Evolutionary conservation across 2,329 filamentous ascomycete species (phyloP), one percentile per base, ranked within the genome.

Genomic region (Neopestalotiopsis rosae): DNA sequence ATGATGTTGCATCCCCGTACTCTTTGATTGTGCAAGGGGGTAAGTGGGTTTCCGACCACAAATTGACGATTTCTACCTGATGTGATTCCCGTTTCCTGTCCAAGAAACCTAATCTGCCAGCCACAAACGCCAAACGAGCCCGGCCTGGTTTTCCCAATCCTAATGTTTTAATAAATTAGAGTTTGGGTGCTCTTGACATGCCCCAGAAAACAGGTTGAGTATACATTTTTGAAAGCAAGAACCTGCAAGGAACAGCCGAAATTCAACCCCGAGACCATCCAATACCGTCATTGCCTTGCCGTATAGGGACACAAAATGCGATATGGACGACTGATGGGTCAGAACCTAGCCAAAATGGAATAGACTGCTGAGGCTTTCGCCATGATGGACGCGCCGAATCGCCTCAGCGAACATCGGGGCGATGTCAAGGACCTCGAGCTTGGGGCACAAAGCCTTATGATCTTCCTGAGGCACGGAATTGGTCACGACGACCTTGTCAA

Each of bases 331-430:
- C 45, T 7, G 7, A 3, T 17, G n/a, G 9, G 45, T 17, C 14
- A 6, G 32, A 13, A 67, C 10, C 79, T 76, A 94, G 79, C 94
- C 92, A 81, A 94, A 92, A 79, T 94, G 92, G 82, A 99, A 99
- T 65, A 99, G 87, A 70, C 96, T 94, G 79, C 94, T 97, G 82
- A 99, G 97, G 77, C 94, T 97, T 84, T 99, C 96, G 76, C 96
- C 96, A 81, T 98, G 95, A 82, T 99, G 96, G 69, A 98, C 95
- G 71, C 96, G 90, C 72, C 96, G 92, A 75, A 98, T 98, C 65
- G 96, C 94, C 87, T 98, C 95, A 69, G 94, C 95, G 79, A 98
- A 98, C 69, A 98, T 91, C 74, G 93, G 91, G 67, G 94, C 94
- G 70, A 98, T 91, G 77, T 98, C 95, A 71, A 99, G 84, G 64